A percentile compares a stretch with the other conserved stretches of the same genome.
Conservation (phyloP, 176 grass and related monocot species). For the Aegilops speltoides region DNA sequence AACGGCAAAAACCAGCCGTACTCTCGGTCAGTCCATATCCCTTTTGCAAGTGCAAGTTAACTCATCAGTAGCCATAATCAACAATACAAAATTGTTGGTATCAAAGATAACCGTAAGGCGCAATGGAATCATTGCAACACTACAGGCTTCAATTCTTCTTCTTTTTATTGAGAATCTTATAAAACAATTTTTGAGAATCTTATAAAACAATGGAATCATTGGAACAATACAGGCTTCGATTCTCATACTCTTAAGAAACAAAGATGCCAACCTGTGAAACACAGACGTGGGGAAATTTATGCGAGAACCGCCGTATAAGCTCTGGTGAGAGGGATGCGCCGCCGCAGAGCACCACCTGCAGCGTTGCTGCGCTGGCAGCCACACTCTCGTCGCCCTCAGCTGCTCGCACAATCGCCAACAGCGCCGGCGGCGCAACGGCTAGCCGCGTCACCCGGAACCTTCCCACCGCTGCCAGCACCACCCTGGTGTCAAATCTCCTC, state of each 20-base stretch:
- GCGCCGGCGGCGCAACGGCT: conserved; percentile 28
- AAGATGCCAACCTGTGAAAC: conserved; percentile 29
- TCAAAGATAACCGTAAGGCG: background rate
- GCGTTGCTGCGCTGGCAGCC: background rate
- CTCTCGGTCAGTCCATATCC: conserved; percentile 63
- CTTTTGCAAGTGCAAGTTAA: conserved; percentile 28
- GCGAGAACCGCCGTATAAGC: conserved; percentile 33
- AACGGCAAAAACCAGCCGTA: conserved; percentile 37
- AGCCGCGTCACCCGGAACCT: conserved; percentile 29
- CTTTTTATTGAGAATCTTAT: too few relatives aligned
- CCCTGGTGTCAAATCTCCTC: conserved; percentile 32
- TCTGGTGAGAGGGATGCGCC: conserved; percentile 10
- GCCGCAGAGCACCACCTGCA: conserved; percentile 30
- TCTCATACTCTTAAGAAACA: background rate
- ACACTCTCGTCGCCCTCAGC: conserved; percentile 15
- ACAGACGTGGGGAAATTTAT: conserved; percentile 10
- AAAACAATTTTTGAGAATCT: too few relatives aligned
- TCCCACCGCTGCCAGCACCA: background rate
- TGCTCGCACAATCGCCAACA: conserved; percentile 31
- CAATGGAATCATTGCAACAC: too few relatives aligned
- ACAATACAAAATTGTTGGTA: background rate
- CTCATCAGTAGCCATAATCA: background rate
- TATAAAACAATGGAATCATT: background rate
- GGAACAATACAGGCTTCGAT: background rate
- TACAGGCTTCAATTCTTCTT: too few relatives aligned